These are phyloP conservation scores for Plasmodium cynomolgi DNA, from an alignment of 169 alveolate species.

Conservation along the genomic window DNA sequence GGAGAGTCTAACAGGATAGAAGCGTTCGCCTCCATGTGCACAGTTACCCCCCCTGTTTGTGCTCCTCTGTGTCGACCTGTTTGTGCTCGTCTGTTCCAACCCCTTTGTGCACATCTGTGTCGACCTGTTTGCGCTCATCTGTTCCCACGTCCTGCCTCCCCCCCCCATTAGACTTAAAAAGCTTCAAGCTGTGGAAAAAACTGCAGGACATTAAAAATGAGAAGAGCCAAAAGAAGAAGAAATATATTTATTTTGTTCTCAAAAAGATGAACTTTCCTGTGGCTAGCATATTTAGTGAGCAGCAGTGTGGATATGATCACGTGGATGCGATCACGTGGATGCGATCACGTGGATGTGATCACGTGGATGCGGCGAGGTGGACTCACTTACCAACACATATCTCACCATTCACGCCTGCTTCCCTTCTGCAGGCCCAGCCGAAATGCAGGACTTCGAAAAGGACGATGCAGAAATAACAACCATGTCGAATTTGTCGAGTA, in stretches of 20 bases:
- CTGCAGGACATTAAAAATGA: constrained; percentile 62
- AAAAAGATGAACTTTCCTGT: constrained; percentile 60
- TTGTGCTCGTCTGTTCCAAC: background rate
- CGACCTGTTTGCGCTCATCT: background rate
- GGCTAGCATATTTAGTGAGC: constrained; percentile 42
- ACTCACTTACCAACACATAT: background rate
- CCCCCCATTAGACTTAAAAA: constrained; percentile 25
- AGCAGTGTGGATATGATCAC: too few relatives aligned
- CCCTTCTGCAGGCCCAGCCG: constrained; percentile 10
- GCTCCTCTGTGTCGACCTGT: too few relatives aligned
- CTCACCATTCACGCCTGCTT: background rate
- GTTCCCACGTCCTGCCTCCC: background rate
- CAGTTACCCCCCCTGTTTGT: background rate
- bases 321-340: too few relatives aligned
- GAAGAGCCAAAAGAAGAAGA: constrained; percentile 56
- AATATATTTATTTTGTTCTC: constrained; percentile 38
- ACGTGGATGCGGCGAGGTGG: background rate
- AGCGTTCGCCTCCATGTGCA: background rate
- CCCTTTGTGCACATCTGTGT: too few relatives aligned
- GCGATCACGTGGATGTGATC: background rate
- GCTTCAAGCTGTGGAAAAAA: constrained; percentile 61
- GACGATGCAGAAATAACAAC: constrained; percentile 54
- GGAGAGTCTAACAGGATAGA: background rate
- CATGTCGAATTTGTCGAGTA: constrained; percentile 56
- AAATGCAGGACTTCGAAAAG: constrained; percentile 21